phyloP scores from a whole-genome alignment of 495 filamentous ascomycete genomes.

The Talaromyces proteolyticus region DNA sequence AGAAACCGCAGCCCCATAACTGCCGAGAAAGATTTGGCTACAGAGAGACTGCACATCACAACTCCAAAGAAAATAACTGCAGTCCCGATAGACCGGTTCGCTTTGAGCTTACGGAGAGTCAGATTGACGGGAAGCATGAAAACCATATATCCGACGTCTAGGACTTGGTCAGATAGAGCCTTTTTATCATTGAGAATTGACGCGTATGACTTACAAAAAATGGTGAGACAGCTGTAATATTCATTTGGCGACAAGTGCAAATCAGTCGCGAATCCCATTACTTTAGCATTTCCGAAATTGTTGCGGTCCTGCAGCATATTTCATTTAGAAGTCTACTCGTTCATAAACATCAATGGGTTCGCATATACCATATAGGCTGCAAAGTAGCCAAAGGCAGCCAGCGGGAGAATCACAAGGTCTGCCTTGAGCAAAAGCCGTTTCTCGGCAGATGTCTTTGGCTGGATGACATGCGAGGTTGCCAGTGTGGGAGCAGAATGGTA shows the following conservation, averaged over 20 bases:
- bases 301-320: neutral
- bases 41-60: constrained; percentile 28
- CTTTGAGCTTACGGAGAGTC: neutral
- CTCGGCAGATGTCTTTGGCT: neutral
- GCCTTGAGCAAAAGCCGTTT: neutral
- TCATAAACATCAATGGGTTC: neutral
- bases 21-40: constrained; percentile 36
- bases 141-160: constrained; percentile 30
- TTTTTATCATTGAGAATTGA: neutral
- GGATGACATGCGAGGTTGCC: neutral
- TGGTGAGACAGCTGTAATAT: constrained; percentile 26
- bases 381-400: neutral
- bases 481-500: neutral
- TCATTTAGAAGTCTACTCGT: neutral
- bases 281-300: constrained; percentile 42
- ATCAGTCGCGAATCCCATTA: constrained; percentile 36
- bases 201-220: constrained; percentile 33
- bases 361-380: neutral
- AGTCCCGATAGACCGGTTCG: neutral
- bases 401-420: neutral
- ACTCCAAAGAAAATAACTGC: constrained; percentile 21
- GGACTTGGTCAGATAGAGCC: neutral
- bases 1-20: constrained; percentile 41
- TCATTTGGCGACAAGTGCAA: constrained; percentile 26
- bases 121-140: constrained; percentile 37